Conservation (phyloP, 2,329 filamentous ascomycete genomes). For the Fusarium udum region DNA sequence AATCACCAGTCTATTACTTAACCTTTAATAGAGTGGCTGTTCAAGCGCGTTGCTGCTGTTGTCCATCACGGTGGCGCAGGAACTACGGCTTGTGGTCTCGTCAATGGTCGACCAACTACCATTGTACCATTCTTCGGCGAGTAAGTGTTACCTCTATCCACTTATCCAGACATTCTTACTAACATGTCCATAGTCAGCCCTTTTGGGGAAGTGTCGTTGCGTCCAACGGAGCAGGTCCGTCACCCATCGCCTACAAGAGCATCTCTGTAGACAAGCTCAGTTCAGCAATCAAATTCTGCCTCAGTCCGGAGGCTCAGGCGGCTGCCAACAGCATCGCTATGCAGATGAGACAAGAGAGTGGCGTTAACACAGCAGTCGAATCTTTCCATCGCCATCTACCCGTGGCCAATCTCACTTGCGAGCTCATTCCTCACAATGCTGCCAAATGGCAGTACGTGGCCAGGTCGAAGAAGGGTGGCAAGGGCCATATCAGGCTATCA, state of each 20-base stretch:
- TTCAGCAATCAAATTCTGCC: constrained; percentile 31
- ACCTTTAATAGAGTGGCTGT: not conserved
- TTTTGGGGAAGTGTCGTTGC: constrained; percentile 28
- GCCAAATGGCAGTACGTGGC: not conserved
- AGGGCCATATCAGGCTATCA: not conserved
- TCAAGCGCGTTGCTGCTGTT: not conserved
- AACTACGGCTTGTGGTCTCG: not conserved
- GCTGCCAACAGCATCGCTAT: not conserved
- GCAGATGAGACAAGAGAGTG: constrained; percentile 11
- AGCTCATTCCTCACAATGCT: not conserved
- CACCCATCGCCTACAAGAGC: constrained; percentile 4
- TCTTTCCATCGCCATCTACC: constrained; percentile 13
- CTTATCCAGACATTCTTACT: rapidly evolving
- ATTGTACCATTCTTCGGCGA: constrained; percentile 3
- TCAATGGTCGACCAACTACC: not conserved
- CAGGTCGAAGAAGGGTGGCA: not conserved
- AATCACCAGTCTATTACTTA: rapidly evolving
- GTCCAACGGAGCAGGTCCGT: constrained; percentile 5
- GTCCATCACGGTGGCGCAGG: not conserved
- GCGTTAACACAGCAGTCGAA: not conserved
- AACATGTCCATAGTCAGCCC: not conserved
- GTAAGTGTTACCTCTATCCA: not conserved
- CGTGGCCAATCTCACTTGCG: not conserved
- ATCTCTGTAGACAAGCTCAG: constrained; percentile 28
- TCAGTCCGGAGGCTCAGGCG: constrained; percentile 7